A percentile compares a stretch with the other conserved stretches of the same genome.
Conservation (phyloP, 345 rosid species). For the Eucalyptus cloeziana region DNA sequence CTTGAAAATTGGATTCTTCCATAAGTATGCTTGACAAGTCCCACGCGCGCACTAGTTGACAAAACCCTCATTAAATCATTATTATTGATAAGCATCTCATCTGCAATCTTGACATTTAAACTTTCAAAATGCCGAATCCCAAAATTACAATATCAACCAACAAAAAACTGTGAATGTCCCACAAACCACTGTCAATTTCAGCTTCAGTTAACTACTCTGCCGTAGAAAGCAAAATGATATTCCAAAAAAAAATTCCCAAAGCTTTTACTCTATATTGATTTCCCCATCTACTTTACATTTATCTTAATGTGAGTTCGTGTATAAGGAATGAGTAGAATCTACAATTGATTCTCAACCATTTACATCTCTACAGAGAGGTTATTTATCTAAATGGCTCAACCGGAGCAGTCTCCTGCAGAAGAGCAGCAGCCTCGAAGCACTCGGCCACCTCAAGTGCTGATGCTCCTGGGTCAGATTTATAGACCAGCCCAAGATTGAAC, state of each 20-base stretch:
- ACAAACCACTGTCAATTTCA: not conserved
- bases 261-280: not conserved
- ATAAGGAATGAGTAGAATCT: not conserved
- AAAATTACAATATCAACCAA: not conserved
- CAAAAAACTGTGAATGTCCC: not conserved
- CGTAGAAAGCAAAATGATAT: not conserved
- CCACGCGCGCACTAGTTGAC: not conserved
- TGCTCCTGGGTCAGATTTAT: slow-evolving; percentile 20
- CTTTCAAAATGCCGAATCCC: not conserved
- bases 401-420: slow-evolving; percentile 45
- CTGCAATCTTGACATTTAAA: not conserved
- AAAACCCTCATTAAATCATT: not conserved
- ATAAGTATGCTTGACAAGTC: not conserved
- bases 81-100: not conserved
- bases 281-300: not conserved
- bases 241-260: not conserved
- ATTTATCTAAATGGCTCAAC: slow-evolving; percentile 51
- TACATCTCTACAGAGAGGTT: not conserved
- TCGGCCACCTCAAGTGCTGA: slow-evolving; percentile 36
- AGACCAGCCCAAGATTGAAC: slow-evolving; percentile 50
- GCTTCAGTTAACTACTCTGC: not conserved
- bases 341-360: not conserved
- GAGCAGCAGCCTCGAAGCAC: slow-evolving; percentile 49
- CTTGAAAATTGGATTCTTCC: not conserved
- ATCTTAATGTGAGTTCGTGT: not conserved